Base-by-base conservation (phyloP, 2,329 filamentous ascomycete species). In the Cladosporium velox region DNA sequence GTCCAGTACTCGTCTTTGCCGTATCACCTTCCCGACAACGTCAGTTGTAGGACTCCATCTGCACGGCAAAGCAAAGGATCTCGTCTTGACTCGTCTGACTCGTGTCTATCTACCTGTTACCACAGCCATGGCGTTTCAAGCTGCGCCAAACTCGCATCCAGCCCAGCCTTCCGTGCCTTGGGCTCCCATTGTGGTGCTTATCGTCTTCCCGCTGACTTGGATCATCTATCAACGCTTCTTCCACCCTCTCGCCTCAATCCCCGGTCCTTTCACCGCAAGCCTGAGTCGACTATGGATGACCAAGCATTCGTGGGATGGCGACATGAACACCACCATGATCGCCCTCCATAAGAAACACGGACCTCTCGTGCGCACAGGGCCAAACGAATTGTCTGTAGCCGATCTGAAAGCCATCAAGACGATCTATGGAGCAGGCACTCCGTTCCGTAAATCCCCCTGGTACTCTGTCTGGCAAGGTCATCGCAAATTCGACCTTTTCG, bases 381-480 rank as follows among this genome's bases (percentile, higher is more conserved):
- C 75, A 2, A 74, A 74, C 55, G 75, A 76, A 68, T 52, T 64
- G 14, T 64, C 61, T 14, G 51, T 76, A 15, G 69, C 73, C 15
- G 71, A 75, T 49, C 65, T 71, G 24, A 54, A 68, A 11, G 72
- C 72, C 26, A 73, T 76, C 63, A 74, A 74, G 44, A 70, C 65
- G 7, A 76, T 77, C 30, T 77, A 77, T 51, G 74, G 73, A 2
- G 75, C 79, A 5, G 79, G 79, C 1, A 76, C 77, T 28, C 77
- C 77, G 5, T 83, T 80, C 59, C 67, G 74, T 3, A 83, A 83
- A 67, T 76, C 73, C 1, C 67, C 73, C 3, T 82, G 77, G 75
- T 83, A 83, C 66, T 72, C 71, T 21, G 76, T 77, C 35, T 79
- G 72, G 74, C 78, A 80, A 70, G 78, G 75, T 18, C 74, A 75